Conservation (phyloP, 2,329 filamentous ascomycete species). For the Aspergillus eucalypticola region DNA sequence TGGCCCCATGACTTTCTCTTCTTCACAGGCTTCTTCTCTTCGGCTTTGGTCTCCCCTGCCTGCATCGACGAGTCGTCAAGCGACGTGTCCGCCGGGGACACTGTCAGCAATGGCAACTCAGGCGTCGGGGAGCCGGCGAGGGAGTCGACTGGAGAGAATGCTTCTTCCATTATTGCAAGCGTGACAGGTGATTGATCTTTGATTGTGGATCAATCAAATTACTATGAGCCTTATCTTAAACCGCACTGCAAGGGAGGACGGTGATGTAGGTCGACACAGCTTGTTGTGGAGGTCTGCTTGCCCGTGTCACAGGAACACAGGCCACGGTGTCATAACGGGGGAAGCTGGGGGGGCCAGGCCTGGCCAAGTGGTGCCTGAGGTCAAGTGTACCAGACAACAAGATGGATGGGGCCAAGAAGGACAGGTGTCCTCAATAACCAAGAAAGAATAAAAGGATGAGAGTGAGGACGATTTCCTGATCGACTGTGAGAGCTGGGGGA, state of each 20-base stretch:
- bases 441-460: slow-evolving; percentile 18
- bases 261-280: slow-evolving; percentile 1
- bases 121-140: slow-evolving; percentile 33
- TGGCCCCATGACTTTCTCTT: slow-evolving; percentile 99
- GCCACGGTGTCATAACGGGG: slow-evolving; percentile 42
- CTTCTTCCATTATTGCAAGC: slow-evolving; percentile 33
- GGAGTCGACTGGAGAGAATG: slow-evolving; percentile 35
- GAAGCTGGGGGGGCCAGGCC: slow-evolving; percentile 29
- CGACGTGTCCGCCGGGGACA: slow-evolving; percentile 45
- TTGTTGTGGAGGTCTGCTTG: slow-evolving; percentile 7
- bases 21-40: slow-evolving; percentile 74
- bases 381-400: slow-evolving; percentile 16
- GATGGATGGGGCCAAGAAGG: slow-evolving; percentile 28
- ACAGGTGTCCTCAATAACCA: slow-evolving; percentile 35
- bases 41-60: slow-evolving; percentile 33
- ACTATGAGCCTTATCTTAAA: background rate
- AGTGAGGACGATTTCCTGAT: slow-evolving; percentile 10
- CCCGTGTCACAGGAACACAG: slow-evolving; percentile 21
- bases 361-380: slow-evolving; percentile 15
- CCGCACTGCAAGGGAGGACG: background rate
- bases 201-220: slow-evolving; percentile 10
- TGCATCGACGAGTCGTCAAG: slow-evolving; percentile 31
- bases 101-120: slow-evolving; percentile 40
- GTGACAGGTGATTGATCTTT: slow-evolving; percentile 5
- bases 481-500: slow-evolving; percentile 14